These are phyloP conservation scores for Ruellia speciosa DNA, from an alignment of 305 asterid species.

Conservation along the genomic window DNA sequence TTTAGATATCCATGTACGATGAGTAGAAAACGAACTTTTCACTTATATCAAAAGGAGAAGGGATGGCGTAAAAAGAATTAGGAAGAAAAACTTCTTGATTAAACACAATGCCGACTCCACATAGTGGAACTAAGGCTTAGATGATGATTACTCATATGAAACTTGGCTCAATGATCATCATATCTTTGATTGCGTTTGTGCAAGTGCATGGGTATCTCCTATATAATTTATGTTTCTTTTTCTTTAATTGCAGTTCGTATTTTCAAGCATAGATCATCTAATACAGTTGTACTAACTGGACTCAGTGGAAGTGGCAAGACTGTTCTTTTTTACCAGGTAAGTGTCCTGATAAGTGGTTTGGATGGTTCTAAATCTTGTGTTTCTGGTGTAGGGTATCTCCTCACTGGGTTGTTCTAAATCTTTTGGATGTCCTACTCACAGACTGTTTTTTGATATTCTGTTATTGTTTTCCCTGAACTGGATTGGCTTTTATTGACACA, in stretches of 20 bases:
- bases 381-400: too few species aligned
- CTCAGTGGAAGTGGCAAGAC: slow-evolving; percentile 70
- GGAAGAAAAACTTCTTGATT: too few species aligned
- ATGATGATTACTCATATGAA: neutral
- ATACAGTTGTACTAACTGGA: slow-evolving; percentile 50
- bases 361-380: neutral
- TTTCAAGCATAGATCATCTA: slow-evolving; percentile 38
- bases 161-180: neutral
- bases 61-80: too few species aligned
- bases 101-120: too few species aligned
- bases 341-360: neutral
- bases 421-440: too few species aligned
- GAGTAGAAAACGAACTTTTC: too few species aligned
- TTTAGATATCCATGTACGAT: too few species aligned
- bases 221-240: neutral
- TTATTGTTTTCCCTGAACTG: neutral
- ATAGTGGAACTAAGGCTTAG: too few species aligned
- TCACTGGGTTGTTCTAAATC: too few species aligned
- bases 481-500: neutral
- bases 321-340: slow-evolving; percentile 45
- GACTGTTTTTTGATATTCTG: neutral
- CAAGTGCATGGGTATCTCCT: neutral
- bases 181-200: neutral
- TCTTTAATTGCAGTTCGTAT: slow-evolving; percentile 34
- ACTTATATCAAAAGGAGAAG: too few species aligned